Conservation (phyloP, 495 filamentous ascomycete genomes). For the Eremomyces bilateralis region DNA sequence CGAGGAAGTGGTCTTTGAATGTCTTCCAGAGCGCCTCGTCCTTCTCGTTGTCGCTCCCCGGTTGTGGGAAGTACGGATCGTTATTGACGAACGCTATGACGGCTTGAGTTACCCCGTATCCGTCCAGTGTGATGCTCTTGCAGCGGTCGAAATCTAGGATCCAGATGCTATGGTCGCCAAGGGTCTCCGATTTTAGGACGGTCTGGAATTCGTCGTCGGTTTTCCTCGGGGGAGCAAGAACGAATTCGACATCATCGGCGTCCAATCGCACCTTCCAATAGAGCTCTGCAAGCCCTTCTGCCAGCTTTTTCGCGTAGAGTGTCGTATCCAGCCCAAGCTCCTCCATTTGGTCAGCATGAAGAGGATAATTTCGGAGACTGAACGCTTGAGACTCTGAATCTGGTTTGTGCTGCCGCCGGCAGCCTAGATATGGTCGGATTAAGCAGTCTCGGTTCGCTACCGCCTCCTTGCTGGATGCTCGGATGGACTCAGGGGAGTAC, state of each 20-base stretch:
- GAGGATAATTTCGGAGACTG: conserved; percentile 25
- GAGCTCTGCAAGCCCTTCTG: conserved; percentile 23
- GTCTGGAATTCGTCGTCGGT: too few species aligned
- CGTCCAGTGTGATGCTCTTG: background rate
- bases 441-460: conserved; percentile 23
- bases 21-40: background rate
- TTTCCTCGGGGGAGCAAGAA: conserved; percentile 23
- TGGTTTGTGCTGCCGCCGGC: conserved; percentile 9
- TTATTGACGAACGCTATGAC: background rate
- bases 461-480: conserved; percentile 12
- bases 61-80: background rate
- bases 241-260: conserved; percentile 30
- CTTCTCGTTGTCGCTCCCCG: background rate
- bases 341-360: conserved; percentile 28
- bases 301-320: conserved; percentile 19
- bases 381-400: conserved; percentile 12
- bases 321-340: conserved; percentile 15
- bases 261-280: conserved; percentile 25
- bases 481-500: conserved; percentile 16
- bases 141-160: background rate
- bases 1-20: background rate
- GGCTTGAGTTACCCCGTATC: background rate
- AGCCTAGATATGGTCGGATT: conserved; percentile 25
- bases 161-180: background rate
- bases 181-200: background rate